These are phyloP conservation scores for Poa annua DNA, from an alignment of 176 grass and related monocot genomes.

Conservation along the genomic window DNA sequence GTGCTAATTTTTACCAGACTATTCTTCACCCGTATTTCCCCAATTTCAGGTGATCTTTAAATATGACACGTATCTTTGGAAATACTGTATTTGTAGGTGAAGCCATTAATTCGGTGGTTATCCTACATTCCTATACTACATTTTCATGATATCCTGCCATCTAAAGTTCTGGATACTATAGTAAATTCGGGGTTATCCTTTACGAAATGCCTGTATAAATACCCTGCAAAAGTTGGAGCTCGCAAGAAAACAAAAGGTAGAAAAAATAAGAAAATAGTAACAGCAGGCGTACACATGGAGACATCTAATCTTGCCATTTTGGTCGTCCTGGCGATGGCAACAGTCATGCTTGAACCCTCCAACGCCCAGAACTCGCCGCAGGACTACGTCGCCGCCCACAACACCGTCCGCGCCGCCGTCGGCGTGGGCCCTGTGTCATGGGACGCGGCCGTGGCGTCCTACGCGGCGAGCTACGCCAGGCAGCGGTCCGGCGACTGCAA, in stretches of 20 bases:
- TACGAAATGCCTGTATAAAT: not conserved
- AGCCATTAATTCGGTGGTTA: not conserved
- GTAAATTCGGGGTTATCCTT: not conserved
- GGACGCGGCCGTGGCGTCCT: not conserved
- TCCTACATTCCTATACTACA: not conserved
- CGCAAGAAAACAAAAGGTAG: not conserved
- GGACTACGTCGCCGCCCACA: not conserved
- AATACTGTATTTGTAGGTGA: not conserved
- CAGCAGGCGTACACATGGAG: not conserved
- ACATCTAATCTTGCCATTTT: not conserved
- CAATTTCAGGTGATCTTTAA: not conserved
- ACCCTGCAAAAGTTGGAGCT: not conserved
- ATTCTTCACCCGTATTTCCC: too few species aligned
- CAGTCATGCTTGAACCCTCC: not conserved
- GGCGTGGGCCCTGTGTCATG: not conserved
- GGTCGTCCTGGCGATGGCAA: not conserved
- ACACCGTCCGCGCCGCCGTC: not conserved
- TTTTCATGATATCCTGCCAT: not conserved
- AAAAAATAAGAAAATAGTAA: too few species aligned
- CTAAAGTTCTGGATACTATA: not conserved
- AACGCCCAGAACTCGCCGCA: constrained; percentile 13
- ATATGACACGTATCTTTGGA: not conserved
- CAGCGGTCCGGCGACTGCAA: constrained; percentile 1
- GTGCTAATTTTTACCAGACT: too few species aligned
- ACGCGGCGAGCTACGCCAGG: not conserved